Evolutionary conservation across 139 green algal species (phyloP).

Genomic region (Chlorella ohadii): DNA sequence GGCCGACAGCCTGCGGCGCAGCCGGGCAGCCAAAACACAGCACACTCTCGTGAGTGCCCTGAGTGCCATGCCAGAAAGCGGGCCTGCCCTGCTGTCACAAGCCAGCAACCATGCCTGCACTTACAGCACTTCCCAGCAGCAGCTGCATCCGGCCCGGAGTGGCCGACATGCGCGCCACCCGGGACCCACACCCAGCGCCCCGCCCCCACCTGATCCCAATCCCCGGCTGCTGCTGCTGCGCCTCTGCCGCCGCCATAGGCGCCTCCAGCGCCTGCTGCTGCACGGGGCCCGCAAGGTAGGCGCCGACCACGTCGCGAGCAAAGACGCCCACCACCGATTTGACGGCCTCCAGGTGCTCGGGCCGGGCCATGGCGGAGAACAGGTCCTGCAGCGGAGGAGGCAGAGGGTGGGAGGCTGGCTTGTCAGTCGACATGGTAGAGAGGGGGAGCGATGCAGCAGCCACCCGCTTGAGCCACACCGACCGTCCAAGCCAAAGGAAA

Average conservation of each 20-base stretch:
- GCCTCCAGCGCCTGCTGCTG: background rate
- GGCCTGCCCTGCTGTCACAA: too few species aligned
- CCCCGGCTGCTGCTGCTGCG: background rate
- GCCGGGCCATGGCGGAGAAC: constrained; percentile 39
- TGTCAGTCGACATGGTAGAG: too few species aligned
- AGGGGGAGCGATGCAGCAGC: too few species aligned
- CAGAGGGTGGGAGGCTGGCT: too few species aligned
- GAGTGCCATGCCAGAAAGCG: too few species aligned
- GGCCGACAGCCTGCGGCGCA: background rate
- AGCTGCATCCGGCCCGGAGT: too few species aligned
- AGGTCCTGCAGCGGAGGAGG: constrained; percentile 30
- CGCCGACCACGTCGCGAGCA: constrained; percentile 37
- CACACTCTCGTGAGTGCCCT: too few species aligned
- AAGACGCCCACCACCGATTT: constrained; percentile 38
- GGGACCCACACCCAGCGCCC: too few species aligned
- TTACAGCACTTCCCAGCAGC: too few species aligned
- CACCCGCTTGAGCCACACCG: too few species aligned
- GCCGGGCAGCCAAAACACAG: background rate
- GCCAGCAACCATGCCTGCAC: background rate
- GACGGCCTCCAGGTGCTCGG: constrained; percentile 46
- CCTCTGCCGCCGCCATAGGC: background rate
- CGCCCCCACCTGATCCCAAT: background rate
- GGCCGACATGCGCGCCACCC: too few species aligned
- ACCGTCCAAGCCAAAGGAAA: too few species aligned
- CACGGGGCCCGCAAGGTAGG: constrained; percentile 13